A percentile compares a stretch with the other conserved stretches of the same genome.
Evolutionary conservation across 2,329 filamentous ascomycete genomes (phyloP).

Genomic region (Alternaria sp.): DNA sequence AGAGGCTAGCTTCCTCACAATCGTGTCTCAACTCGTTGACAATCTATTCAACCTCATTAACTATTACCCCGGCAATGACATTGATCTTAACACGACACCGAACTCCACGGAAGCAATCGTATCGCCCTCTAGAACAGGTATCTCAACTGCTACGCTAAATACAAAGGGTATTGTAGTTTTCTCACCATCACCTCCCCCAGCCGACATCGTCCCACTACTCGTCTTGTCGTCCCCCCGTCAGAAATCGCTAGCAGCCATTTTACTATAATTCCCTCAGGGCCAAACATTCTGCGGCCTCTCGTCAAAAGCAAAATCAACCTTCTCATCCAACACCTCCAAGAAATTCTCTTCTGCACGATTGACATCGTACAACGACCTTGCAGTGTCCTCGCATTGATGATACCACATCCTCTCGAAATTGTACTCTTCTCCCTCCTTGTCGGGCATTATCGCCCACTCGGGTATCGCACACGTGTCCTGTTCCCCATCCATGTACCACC

Average conservation of each 20-base stretch:
- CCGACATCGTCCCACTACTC: too few relatives aligned
- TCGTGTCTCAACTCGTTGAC: neutral
- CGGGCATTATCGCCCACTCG: slow-evolving; percentile 42
- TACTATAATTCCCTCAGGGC: slow-evolving; percentile 10
- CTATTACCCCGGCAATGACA: neutral
- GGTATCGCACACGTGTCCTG: slow-evolving; percentile 28
- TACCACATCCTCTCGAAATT: slow-evolving; percentile 46
- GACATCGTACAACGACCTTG: slow-evolving; percentile 20
- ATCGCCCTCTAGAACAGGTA: too few relatives aligned
- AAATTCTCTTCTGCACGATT: slow-evolving; percentile 31
- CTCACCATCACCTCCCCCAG: too few relatives aligned
- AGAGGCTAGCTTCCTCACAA: neutral
- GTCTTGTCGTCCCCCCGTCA: neutral
- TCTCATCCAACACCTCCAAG: slow-evolving; percentile 33
- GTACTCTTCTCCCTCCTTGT: slow-evolving; percentile 19
- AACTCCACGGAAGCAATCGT: too few relatives aligned
- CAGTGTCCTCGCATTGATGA: slow-evolving; percentile 33
- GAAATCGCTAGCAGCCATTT: neutral
- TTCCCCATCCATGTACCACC: slow-evolving; percentile 38
- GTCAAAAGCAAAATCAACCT: slow-evolving; percentile 35
- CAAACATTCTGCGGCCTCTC: slow-evolving; percentile 21
- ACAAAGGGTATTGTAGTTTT: too few relatives aligned
- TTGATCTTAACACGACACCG: too few relatives aligned
- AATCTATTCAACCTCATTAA: too few relatives aligned
- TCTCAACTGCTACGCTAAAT: too few relatives aligned